Base-by-base conservation (phyloP, 306 rosid genomes). In the Citrullus colocynthis region DNA sequence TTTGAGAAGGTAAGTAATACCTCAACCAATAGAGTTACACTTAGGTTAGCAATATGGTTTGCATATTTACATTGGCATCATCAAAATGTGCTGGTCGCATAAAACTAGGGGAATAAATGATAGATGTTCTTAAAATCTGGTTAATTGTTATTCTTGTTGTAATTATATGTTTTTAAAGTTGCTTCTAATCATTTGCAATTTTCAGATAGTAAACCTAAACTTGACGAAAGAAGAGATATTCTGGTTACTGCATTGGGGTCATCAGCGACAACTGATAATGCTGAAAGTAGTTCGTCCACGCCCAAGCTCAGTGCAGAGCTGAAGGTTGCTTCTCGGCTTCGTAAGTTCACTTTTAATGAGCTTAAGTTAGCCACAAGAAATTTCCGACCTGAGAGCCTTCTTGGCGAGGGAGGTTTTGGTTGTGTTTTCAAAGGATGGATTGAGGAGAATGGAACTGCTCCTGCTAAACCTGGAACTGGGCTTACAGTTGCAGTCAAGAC, bases 381-480 rank as follows among this genome's bases (percentile, higher is more conserved):
- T 86, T 95, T 95, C 85, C 88, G 92, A 84, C 99, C 98, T 1
- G 99, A 95, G 83, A 89, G 96, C 81, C 96, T 95, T 82, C 99
- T 95, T 66, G 99, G 99, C 41, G 99, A 95, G 85, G 99, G 99
- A 76, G 99, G 99, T 28, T 95, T 95, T 82, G 99, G 99, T 80
- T 95, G 97, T 64, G 98, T 95, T 37, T 95, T 95, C 87, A 95
- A 95, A 81, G 98, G 98, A 80, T 95, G 98, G 98, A 86, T 95
- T 9, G 99, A 95, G 82, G 98, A 86, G 89, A 91, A 95, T 32
- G 99, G 99, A 80, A 95, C 96, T 45, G 96, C 97, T 59, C 98
- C 99, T 3, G 97, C 90, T 66, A 95, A 92, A 84, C 97, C 99
- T 16, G 98, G 99, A 39, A 95, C 99, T 3, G 99, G 99, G 18